A percentile compares a stretch with the other conserved stretches of the same genome.
Evolutionary conservation across 2,329 filamentous ascomycete genomes (phyloP).

Genomic region (Stachybotrys chlorohalonatus): DNA sequence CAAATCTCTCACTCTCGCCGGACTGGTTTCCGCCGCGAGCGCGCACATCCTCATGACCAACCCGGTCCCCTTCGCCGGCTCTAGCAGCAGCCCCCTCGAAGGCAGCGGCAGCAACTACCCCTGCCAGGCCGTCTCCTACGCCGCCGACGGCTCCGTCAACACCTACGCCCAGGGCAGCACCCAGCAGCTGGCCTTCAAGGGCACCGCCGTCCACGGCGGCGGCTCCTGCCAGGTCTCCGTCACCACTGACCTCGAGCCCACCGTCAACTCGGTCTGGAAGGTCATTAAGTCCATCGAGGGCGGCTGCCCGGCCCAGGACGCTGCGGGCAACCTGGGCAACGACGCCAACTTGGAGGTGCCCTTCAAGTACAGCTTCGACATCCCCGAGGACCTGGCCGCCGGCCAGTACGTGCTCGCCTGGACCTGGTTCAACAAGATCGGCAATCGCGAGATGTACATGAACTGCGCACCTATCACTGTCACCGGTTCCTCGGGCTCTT

Average conservation of each 20-base stretch:
- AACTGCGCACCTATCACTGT: slow-evolving; percentile 77
- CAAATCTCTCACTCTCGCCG: slow-evolving; percentile 40
- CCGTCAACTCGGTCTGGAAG: slow-evolving; percentile 63
- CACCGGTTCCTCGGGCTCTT: slow-evolving; percentile 37
- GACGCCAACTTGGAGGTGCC: slow-evolving; percentile 34
- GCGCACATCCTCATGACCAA: slow-evolving; percentile 70
- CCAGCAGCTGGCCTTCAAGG: slow-evolving; percentile 52
- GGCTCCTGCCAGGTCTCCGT: slow-evolving; percentile 87
- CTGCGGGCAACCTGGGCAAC: slow-evolving; percentile 47
- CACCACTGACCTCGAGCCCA: slow-evolving; percentile 66
- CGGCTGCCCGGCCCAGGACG: slow-evolving; percentile 62
- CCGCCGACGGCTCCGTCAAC: slow-evolving; percentile 43
- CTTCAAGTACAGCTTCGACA: slow-evolving; percentile 56
- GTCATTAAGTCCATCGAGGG: slow-evolving; percentile 85
- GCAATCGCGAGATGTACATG: slow-evolving; percentile 97
- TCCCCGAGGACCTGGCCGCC: slow-evolving; percentile 62
- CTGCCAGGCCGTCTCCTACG: slow-evolving; percentile 48
- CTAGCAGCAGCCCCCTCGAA: slow-evolving; percentile 56
- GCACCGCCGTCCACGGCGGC: slow-evolving; percentile 75
- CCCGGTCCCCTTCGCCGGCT: slow-evolving; percentile 52
- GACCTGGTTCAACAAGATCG: slow-evolving; percentile 91
- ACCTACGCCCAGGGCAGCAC: slow-evolving; percentile 39
- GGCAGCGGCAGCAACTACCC: slow-evolving; percentile 62
- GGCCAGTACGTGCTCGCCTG: slow-evolving; percentile 79
- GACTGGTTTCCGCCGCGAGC: slow-evolving; percentile 49